Evolutionary conservation across 2,329 filamentous ascomycete genomes (phyloP).

Genomic region (Plectosphaerella cucumerina): DNA sequence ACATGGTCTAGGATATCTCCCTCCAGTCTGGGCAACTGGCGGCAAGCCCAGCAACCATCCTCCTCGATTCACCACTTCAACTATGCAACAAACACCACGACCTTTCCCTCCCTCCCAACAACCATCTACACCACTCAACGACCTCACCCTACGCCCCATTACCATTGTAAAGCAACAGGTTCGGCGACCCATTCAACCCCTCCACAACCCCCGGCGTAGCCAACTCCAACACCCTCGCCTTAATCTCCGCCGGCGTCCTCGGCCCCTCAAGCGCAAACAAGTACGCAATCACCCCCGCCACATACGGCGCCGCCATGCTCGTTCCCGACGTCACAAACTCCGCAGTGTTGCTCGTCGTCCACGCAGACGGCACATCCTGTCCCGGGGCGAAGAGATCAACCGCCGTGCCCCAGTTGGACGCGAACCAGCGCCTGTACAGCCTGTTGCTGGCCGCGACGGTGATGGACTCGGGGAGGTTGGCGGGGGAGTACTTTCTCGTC

Average conservation of each 20-base stretch:
- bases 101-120: no score
- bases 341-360: constrained; percentile 19
- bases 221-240: constrained; percentile 6
- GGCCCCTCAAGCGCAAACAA: constrained; percentile 14
- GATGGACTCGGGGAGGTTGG: constrained; percentile 39
- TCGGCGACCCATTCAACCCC: no score
- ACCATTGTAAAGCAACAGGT: no score
- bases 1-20: no score
- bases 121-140: no score
- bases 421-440: constrained; percentile 31
- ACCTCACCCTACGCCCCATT: no score
- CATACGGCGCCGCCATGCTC: constrained; percentile 14
- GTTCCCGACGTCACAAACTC: constrained; percentile 7
- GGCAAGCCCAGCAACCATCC: no score
- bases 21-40: no score
- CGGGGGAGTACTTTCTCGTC: constrained; percentile 35
- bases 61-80: no score
- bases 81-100: no score
- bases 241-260: constrained; percentile 1
- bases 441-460: constrained; percentile 47
- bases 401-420: constrained; percentile 43
- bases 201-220: constrained; percentile 1
- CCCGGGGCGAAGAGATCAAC: constrained; percentile 51
- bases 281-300: constrained; percentile 16
- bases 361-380: constrained; percentile 38